A percentile compares a stretch with the other conserved stretches of the same genome.
phyloP scores from a whole-genome alignment of 495 filamentous ascomycete genomes.

The Penicillium odoratum region DNA sequence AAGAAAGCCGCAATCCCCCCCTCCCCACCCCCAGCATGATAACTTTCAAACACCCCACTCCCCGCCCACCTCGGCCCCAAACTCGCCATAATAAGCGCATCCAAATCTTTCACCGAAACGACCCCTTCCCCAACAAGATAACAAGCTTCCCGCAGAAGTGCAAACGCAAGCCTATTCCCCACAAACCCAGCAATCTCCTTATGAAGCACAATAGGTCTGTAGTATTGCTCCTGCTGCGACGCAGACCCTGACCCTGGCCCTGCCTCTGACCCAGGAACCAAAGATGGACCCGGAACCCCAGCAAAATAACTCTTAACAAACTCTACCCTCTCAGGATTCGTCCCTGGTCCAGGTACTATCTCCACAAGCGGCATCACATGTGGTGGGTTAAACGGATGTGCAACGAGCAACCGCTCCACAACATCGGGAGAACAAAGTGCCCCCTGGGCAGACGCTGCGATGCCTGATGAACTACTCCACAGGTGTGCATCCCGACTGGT shows the following conservation, averaged over 20 bases:
- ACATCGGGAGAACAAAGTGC: slow-evolving; percentile 34
- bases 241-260: not conserved
- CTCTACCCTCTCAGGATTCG: slow-evolving; percentile 37
- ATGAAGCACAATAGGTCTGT: slow-evolving; percentile 50
- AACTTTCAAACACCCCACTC: slow-evolving; percentile 59
- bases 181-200: slow-evolving; percentile 57
- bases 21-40: slow-evolving; percentile 59
- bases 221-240: slow-evolving; percentile 9
- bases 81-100: slow-evolving; percentile 46
- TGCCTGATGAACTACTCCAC: slow-evolving; percentile 60
- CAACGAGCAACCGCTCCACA: slow-evolving; percentile 49
- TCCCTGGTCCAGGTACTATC: slow-evolving; percentile 51
- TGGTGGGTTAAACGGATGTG: slow-evolving; percentile 65
- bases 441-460: slow-evolving; percentile 50
- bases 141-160: slow-evolving; percentile 47
- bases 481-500: slow-evolving; percentile 44
- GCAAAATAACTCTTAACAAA: slow-evolving; percentile 51
- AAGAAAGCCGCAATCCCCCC: slow-evolving; percentile 56
- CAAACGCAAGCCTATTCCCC: slow-evolving; percentile 51
- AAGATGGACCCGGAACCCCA: slow-evolving; percentile 36
- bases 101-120: slow-evolving; percentile 45
- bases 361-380: slow-evolving; percentile 65
- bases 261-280: not conserved
- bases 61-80: slow-evolving; percentile 59
- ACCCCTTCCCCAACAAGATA: slow-evolving; percentile 49